Base-by-base conservation (phyloP, 768 basidiomycete species). In the Suillus discolor region DNA sequence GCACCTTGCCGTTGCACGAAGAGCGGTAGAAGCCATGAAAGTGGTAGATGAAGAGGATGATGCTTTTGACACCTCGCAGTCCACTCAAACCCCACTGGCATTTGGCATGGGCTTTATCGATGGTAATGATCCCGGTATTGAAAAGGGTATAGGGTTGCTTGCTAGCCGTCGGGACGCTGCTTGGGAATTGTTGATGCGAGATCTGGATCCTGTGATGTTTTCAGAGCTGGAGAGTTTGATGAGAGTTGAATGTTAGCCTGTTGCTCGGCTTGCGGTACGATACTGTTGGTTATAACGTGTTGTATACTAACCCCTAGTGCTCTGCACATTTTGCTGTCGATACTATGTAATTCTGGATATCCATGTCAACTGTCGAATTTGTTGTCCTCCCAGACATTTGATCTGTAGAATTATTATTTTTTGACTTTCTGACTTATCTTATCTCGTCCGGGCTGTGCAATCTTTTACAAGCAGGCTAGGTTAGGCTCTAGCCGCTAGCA, bases 81-180 rank as follows among this genome's bases (percentile, higher is more conserved):
- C 87, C 23, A 78, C 79, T 23, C 81, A 81, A 59, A 84, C 92
- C 6, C 84, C 86, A 4, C 82, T 94, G 61, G 82, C 90, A 6
- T 94, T 93, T 73, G 93, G 92, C n/a, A 91, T 94, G 84, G 93
- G 91, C 16, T 93, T 90, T 71, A 87, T 89, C 1, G 93, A 93
- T 73, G 83, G 85, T 51, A 87, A 86, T 9, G 90, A 93, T 69
- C 84, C 76, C 20, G 80, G 81, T 12, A 78, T 83, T 57, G 92
- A 94, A 74, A 87, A 82, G 66, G 93, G 93, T 8, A 89, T 87
- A 23, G 93, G 93, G 3, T 75, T 94, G 62, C 79, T 93, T 39
- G 91, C 88, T 62, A 89, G 89, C 9, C 84, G 89, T 72, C 86
- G 89, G 67, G 91, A 90, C 62, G 81, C 88, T 38, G 82, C 88